A percentile compares a stretch with the other conserved stretches of the same genome.
Conservation (phyloP, 2,329 filamentous ascomycete species). For the Teratosphaeria nubilosa region DNA sequence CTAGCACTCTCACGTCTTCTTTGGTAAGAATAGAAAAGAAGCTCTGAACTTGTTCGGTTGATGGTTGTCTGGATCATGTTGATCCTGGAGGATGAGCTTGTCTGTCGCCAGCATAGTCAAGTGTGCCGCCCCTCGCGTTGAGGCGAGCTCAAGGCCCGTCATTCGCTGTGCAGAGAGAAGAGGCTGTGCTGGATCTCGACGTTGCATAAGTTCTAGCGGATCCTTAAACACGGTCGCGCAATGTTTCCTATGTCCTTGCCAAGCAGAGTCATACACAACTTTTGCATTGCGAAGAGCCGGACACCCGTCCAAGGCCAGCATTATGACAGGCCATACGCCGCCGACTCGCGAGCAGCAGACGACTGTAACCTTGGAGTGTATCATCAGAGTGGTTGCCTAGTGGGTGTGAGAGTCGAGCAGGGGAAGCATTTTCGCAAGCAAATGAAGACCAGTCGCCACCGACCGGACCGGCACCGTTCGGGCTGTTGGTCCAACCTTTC, state of each 20-base stretch:
- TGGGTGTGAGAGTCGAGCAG: neutral
- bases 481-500: too few species aligned
- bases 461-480: neutral
- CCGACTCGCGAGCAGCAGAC: neutral
- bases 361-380: neutral
- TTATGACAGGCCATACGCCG: neutral
- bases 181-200: neutral
- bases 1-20: neutral
- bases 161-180: neutral
- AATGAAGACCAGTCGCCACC: neutral
- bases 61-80: neutral
- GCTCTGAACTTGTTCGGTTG: neutral
- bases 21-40: neutral
- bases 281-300: neutral
- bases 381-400: neutral
- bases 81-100: neutral
- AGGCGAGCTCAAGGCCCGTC: neutral
- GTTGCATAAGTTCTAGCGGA: neutral
- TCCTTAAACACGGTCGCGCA: neutral
- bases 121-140: neutral
- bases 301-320: neutral
- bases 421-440: neutral
- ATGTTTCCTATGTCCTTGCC: neutral
- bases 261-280: neutral
- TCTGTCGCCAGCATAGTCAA: neutral